phyloP scores from a whole-genome alignment of 805 yeast genomes.

The Metschnikowia amazonensis region DNA sequence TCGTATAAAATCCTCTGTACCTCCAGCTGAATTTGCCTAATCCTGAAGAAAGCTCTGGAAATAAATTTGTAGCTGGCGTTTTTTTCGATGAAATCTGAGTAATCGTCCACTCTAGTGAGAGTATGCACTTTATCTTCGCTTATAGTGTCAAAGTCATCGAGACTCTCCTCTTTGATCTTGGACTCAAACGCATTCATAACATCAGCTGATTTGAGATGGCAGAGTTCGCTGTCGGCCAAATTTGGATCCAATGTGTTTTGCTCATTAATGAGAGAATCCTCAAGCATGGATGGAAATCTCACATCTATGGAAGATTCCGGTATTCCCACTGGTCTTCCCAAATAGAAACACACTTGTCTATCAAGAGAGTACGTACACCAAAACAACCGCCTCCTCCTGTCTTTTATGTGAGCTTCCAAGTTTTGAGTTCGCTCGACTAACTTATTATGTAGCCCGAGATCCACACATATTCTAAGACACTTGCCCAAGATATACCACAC shows the following conservation, averaged over 20 bases:
- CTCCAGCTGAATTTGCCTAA: slow-evolving; percentile 74
- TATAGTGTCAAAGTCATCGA: neutral
- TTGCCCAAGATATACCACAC: slow-evolving; percentile 90
- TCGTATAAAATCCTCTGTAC: slow-evolving; percentile 72
- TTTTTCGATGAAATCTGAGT: slow-evolving; percentile 19
- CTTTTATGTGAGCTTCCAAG: slow-evolving; percentile 55
- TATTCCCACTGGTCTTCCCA: slow-evolving; percentile 85
- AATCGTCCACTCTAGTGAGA: slow-evolving; percentile 24
- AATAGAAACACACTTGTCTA: slow-evolving; percentile 78
- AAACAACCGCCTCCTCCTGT: slow-evolving; percentile 56
- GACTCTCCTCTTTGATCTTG: neutral
- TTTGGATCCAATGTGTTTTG: slow-evolving; percentile 18
- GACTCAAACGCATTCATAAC: neutral
- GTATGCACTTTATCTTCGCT: neutral
- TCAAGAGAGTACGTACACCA: slow-evolving; percentile 91
- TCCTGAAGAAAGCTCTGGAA: slow-evolving; percentile 60
- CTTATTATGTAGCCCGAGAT: slow-evolving; percentile 80
- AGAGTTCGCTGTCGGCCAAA: slow-evolving; percentile 8
- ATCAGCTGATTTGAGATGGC: neutral
- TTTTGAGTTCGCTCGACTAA: slow-evolving; percentile 23
- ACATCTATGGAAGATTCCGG: slow-evolving; percentile 77
- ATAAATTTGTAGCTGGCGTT: slow-evolving; percentile 65
- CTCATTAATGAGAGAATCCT: slow-evolving; percentile 59
- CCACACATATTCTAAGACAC: slow-evolving; percentile 75
- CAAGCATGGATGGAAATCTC: slow-evolving; percentile 67